A percentile compares a stretch with the other conserved stretches of the same genome.
These are phyloP conservation scores for Mycogone perniciosa DNA, from an alignment of 2,329 filamentous ascomycete species.

Conservation along the genomic window DNA sequence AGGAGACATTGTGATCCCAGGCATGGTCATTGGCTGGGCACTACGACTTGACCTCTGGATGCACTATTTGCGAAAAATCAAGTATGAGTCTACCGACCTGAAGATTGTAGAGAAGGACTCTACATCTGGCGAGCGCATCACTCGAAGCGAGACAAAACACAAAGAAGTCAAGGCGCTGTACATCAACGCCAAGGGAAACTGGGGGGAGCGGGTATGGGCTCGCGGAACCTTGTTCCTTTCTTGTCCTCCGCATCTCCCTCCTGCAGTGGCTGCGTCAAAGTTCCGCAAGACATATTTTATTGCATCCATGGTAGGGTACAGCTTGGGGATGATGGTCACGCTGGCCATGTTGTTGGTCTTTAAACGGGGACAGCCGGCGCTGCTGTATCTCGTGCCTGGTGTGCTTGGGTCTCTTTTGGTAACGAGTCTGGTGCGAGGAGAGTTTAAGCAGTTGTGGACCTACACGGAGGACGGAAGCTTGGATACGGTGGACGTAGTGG, in stretches of 20 bases:
- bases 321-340: slow-evolving; percentile 70
- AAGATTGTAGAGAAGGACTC: slow-evolving; percentile 28
- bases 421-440: slow-evolving; percentile 64
- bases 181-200: slow-evolving; percentile 59
- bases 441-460: slow-evolving; percentile 68
- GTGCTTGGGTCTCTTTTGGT: slow-evolving; percentile 71
- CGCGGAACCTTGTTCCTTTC: slow-evolving; percentile 23
- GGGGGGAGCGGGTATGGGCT: slow-evolving; percentile 83
- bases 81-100: slow-evolving; percentile 33
- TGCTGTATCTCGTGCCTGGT: slow-evolving; percentile 86
- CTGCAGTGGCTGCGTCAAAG: slow-evolving; percentile 32
- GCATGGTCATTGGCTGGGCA: slow-evolving; percentile 81
- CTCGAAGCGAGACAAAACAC: slow-evolving; percentile 34
- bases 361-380: slow-evolving; percentile 77
- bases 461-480: slow-evolving; percentile 69
- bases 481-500: slow-evolving; percentile 48
- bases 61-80: slow-evolving; percentile 66
- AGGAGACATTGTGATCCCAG: slow-evolving; percentile 89
- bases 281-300: slow-evolving; percentile 87
- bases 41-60: slow-evolving; percentile 87
- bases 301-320: slow-evolving; percentile 69
- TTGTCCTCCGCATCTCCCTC: slow-evolving; percentile 20
- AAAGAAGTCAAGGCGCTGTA: slow-evolving; percentile 47
- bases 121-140: slow-evolving; percentile 28
- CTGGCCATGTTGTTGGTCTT: slow-evolving; percentile 70